Evolutionary conservation across 768 basidiomycete genomes (phyloP), one percentile per base, ranked within the genome.

Genomic region (Pulveroboletus sp.): DNA sequence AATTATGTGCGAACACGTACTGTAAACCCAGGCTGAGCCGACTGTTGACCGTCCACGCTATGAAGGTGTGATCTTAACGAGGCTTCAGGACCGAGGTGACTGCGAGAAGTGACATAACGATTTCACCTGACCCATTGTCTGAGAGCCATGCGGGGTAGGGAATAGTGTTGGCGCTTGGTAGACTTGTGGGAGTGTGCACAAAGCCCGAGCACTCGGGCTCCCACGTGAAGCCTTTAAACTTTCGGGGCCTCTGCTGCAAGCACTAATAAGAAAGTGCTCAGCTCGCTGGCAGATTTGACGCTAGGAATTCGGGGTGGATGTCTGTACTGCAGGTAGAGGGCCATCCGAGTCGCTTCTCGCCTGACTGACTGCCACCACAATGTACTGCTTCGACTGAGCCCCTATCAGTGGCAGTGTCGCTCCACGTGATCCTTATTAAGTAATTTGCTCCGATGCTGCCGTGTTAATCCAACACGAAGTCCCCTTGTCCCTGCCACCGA

Each of bases 401-500:
- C 21, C 49, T 50, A 26, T 50, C 8, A 1, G 52, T 58, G 59
- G 57, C 57, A 15, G 57, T 57, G 46, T 6, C 11, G 0, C 3
- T 4, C 4, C 65, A 69, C 65, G 63, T 69, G 65, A 54, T 8
- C 30, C 2, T 39, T n/a, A 56, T 67, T 67, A 69, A 54, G 63
- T 67, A 68, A 67, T 68, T 36, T 55, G 33, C 37, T 9, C 65
- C 55, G 65, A 60, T 55, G 55, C 42, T 54, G 49, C 52, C 62
- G 62, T 61, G 56, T 47, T 45, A 63, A 66, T 63, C 65, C 59
- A 68, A 59, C 64, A 60, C 57, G 50, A 57, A 51, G 48, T 67
- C 64, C 68, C 68, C 66, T 68, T 68, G 64, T 69, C 68, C 66
- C 66, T 64, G 67, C 58, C 59, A 64, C 62, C 61, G 64, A 69